Evolutionary conservation across 208 protist genomes (phyloP).

Genomic region (Angomonas ambiguus): DNA sequence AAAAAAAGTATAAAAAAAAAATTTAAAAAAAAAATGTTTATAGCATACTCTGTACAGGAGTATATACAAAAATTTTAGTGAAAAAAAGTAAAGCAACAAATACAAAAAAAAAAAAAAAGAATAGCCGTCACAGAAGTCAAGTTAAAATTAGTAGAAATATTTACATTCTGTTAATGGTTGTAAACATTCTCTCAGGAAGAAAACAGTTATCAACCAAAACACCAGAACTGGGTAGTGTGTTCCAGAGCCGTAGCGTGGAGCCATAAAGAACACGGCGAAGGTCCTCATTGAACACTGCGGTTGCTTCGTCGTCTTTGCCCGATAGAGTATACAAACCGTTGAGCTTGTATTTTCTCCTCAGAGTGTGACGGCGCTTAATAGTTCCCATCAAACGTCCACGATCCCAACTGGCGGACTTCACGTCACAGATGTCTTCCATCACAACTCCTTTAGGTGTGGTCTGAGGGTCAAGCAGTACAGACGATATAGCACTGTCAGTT

Average conservation of each 20-base stretch:
- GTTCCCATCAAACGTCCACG: constrained; percentile 12
- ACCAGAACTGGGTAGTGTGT: neutral
- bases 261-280: neutral
- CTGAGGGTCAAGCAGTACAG: neutral
- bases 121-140: neutral
- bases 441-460: neutral
- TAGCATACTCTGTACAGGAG: neutral
- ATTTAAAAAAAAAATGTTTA: neutral
- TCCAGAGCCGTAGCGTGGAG: neutral
- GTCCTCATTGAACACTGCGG: neutral
- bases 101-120: constrained; percentile 7
- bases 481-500: neutral
- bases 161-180: neutral
- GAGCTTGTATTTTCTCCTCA: constrained; percentile 1
- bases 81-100: constrained; percentile 1
- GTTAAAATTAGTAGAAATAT: neutral
- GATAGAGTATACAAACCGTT: neutral
- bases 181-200: neutral
- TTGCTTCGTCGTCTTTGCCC: constrained; percentile 3
- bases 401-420: constrained; percentile 12
- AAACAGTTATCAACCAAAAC: neutral
- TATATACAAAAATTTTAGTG: neutral
- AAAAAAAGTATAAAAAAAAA: neutral
- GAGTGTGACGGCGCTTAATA: constrained; percentile 11
- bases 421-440: constrained; percentile 9